Base-by-base conservation (phyloP, 805 yeast species). In the Saccharomycopsis amapae region DNA sequence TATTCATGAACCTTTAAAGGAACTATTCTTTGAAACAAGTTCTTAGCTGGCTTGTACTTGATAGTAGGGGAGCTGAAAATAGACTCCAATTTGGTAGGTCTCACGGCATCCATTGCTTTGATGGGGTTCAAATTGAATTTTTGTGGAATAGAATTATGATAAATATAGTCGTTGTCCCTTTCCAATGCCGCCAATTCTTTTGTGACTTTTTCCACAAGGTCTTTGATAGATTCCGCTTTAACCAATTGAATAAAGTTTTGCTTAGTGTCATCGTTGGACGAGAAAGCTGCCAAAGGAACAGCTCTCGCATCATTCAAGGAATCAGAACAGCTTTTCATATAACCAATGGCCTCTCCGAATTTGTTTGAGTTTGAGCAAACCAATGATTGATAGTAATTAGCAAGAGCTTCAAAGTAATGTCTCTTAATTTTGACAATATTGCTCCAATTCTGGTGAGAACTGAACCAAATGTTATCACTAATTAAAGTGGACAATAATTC, bases 1-100 rank as follows among this genome's bases (percentile, higher is more conserved):
- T 84, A 78, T 62, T 90, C 96, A 58, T 88, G 95, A 17, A 90
- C 87, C 28, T 79, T 76, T 58, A 88, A 69, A 2, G 97, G 97
- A 4, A 93, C 78, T 18, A 90, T 84, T 51, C 80, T 81, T 40
- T 74, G 81, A 62, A 86, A 86, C 38, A 90, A 68, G 50, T 79
- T 81, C 7, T 53, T 62, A 49, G 59, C 63, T 56, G 57, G 64
- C 57, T 50, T 61, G 46, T 46, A 65, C 72, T 63, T 67, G 62
- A 43, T 69, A 57, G 46, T 61, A 63, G 41, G 38, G 35, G 13
- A 45, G 56, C 65, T 62, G 56, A 79, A 70, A 45, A 69, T 61
- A 9, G 70, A 64, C 34, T 69, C 68, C 36, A 83, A 66, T 38
- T 67, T 71, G 4, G 80, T 68, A 1, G 79, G 67, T 55, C 81